Conservation (phyloP, 1,284 basidiomycete genomes). For the Uromyces viciae-fabae region DNA sequence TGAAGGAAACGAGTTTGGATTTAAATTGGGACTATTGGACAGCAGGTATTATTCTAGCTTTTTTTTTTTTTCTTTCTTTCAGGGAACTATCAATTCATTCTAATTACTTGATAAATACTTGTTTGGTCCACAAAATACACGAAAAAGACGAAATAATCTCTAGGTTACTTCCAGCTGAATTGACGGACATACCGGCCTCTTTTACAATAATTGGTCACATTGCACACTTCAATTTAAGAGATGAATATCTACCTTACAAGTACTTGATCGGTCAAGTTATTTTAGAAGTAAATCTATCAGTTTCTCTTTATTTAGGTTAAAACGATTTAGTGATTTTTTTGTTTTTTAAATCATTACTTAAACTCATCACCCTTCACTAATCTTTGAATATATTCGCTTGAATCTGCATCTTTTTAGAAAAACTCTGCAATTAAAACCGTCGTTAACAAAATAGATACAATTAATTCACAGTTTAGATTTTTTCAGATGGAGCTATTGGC, state of each 20-base stretch:
- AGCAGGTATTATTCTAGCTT: constrained; percentile 7
- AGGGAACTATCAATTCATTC: too few relatives aligned
- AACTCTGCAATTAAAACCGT: constrained; percentile 75
- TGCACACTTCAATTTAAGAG: constrained; percentile 80
- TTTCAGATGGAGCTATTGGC: constrained; percentile 97
- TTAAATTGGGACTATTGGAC: constrained; percentile 37
- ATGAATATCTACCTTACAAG: constrained; percentile 87
- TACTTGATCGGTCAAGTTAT: constrained; percentile 85
- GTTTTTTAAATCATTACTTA: constrained; percentile 43
- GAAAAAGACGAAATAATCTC: constrained; percentile 76
- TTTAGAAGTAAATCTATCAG: constrained; percentile 66
- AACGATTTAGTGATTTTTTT: background rate
- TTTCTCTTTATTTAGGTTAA: background rate
- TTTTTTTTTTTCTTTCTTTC: background rate
- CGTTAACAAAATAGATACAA: constrained; percentile 89
- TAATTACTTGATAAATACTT: too few relatives aligned
- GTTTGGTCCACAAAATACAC: background rate
- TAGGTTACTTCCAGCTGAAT: constrained; percentile 69
- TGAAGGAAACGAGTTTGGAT: background rate
- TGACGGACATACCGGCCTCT: constrained; percentile 76
- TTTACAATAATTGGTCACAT: constrained; percentile 90
- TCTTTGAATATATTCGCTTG: background rate
- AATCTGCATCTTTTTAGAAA: constrained; percentile 63
- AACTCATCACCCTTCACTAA: background rate
- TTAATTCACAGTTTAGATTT: constrained; percentile 81